Percentiles rank a stretch among this genome's conserved stretches.
phyloP scores from a whole-genome alignment of 257 asterid genomes.

The Nemophila menziesii region DNA sequence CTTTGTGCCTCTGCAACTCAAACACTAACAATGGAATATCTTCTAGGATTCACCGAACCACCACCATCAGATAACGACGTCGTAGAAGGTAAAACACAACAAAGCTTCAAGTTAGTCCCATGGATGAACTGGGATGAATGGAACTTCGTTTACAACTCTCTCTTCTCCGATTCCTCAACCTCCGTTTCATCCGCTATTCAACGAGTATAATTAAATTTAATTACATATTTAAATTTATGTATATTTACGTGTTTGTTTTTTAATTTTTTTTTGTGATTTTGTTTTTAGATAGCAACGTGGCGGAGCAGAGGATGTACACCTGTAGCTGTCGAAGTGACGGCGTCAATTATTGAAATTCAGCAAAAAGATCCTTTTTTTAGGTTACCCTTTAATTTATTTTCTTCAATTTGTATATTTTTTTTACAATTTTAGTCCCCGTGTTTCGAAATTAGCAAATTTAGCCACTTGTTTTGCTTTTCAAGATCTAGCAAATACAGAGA shows the following conservation, averaged over 20 bases:
- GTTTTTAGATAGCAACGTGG: slow-evolving; percentile 64
- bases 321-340: slow-evolving; percentile 51
- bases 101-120: slow-evolving; percentile 55
- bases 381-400: slow-evolving; percentile 3
- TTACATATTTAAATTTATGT: background rate
- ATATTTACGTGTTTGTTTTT: background rate
- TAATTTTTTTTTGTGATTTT: background rate
- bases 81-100: slow-evolving; percentile 20
- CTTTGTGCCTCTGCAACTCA: background rate
- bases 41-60: slow-evolving; percentile 40
- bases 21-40: slow-evolving; percentile 31
- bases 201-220: slow-evolving; percentile 30
- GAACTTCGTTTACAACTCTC: slow-evolving; percentile 42
- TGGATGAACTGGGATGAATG: slow-evolving; percentile 92
- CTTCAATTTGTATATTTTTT: background rate
- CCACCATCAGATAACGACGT: slow-evolving; percentile 19
- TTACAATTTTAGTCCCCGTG: too few relatives aligned
- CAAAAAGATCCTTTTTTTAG: slow-evolving; percentile 72
- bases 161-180: slow-evolving; percentile 51
- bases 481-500: too few relatives aligned
- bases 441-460: too few relatives aligned
- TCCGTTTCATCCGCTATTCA: slow-evolving; percentile 45
- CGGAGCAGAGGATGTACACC: slow-evolving; percentile 78
- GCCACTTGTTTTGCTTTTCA: background rate
- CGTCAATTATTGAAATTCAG: slow-evolving; percentile 68